These are phyloP conservation scores for Arachis stenosperma DNA, from an alignment of 306 rosid genomes.

Conservation along the genomic window DNA sequence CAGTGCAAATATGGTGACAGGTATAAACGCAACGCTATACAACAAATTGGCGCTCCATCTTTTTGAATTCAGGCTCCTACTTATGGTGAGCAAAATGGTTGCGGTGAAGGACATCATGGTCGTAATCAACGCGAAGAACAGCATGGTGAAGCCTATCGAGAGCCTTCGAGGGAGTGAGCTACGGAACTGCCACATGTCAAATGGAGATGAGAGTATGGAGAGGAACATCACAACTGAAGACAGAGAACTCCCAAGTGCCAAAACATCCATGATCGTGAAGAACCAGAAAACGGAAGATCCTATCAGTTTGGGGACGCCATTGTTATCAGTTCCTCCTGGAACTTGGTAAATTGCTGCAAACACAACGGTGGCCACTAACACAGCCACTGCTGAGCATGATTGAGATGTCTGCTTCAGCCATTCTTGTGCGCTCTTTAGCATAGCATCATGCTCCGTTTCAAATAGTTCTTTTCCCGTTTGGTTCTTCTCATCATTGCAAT, in stretches of 20 bases:
- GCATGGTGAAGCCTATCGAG: conserved; percentile 31
- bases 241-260: conserved; percentile 42
- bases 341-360: conserved; percentile 46
- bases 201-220: conserved; percentile 42
- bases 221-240: conserved; percentile 54
- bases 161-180: conserved; percentile 40
- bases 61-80: not conserved
- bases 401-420: conserved; percentile 39
- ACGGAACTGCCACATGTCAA: conserved; percentile 34
- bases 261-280: conserved; percentile 43
- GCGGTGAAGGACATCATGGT: conserved; percentile 49
- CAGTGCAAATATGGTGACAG: conserved; percentile 40
- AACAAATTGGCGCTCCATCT: conserved; percentile 30
- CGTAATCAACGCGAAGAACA: conserved; percentile 37
- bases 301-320: not conserved
- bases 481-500: not conserved
- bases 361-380: conserved; percentile 44
- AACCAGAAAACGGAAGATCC: conserved; percentile 35
- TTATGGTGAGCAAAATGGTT: conserved; percentile 32
- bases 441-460: not conserved
- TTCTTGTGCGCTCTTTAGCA: conserved; percentile 34
- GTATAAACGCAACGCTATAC: conserved; percentile 39
- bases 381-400: conserved; percentile 44
- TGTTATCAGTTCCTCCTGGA: conserved; percentile 21
- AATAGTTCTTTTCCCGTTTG: conserved; percentile 28